Evolutionary conservation across 2,329 filamentous ascomycete species (phyloP).

Genomic region (Aspergillus sp.): DNA sequence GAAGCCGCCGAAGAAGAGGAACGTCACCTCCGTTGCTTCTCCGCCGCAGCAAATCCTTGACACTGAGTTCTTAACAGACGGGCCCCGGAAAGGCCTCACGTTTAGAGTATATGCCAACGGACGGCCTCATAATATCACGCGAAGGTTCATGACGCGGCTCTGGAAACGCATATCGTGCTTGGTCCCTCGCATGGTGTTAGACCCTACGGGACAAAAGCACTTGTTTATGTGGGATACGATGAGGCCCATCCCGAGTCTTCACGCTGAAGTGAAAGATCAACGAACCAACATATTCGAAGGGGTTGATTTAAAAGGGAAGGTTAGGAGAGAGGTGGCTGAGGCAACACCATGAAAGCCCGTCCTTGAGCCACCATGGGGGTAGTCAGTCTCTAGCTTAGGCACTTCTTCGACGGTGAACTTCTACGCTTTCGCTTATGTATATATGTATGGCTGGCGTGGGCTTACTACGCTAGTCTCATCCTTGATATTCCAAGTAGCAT

Average conservation of each 20-base stretch:
- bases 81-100: conserved; percentile 36
- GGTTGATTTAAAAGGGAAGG: neutral
- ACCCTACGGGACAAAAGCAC: conserved; percentile 19
- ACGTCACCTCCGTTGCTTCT: conserved; percentile 2
- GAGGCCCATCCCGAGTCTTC: neutral
- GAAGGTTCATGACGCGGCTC: conserved; percentile 37
- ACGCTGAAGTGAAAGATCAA: neutral
- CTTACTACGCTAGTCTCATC: no score
- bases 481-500: no score
- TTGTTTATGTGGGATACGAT: conserved; percentile 29
- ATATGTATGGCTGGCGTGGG: no score
- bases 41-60: conserved; percentile 11
- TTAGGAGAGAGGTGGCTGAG: neutral
- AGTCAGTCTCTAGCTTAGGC: no score
- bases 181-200: conserved; percentile 30
- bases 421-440: no score
- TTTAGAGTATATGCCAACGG: conserved; percentile 33
- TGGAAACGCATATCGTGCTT: conserved; percentile 38
- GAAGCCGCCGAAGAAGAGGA: conserved; percentile 27
- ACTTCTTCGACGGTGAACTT: no score
- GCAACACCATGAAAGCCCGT: neutral
- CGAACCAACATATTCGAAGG: neutral
- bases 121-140: conserved; percentile 40
- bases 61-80: conserved; percentile 31
- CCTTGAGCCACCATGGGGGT: no score